These are phyloP conservation scores for Xerocomellus intermedius DNA, from an alignment of 768 basidiomycete genomes.

Conservation along the genomic window DNA sequence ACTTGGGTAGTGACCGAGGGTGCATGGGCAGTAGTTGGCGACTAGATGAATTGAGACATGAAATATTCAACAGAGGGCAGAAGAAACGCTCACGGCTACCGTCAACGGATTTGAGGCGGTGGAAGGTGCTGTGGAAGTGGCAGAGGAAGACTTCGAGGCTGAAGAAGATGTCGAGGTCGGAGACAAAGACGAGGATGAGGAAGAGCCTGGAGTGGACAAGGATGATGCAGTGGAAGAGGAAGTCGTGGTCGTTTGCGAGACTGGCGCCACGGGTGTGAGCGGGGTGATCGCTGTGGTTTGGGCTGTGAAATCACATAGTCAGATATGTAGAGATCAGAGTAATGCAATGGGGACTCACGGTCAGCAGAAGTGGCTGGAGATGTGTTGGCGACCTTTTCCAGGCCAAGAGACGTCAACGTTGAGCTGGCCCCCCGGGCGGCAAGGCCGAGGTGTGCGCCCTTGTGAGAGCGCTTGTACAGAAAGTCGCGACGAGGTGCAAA, in stretches of 20 bases:
- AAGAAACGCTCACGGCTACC: constrained; percentile 21
- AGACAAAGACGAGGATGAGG: constrained; percentile 10
- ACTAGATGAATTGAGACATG: background rate
- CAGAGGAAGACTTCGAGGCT: constrained; percentile 5
- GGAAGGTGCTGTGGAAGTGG: constrained; percentile 1
- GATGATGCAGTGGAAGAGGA: constrained; percentile 8
- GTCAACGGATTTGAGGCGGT: background rate
- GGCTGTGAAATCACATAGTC: constrained; percentile 2
- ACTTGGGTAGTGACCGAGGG: background rate
- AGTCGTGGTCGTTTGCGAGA: constrained; percentile 15
- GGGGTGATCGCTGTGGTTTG: background rate
- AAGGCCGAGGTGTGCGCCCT: constrained; percentile 5
- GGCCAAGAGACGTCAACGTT: too few relatives aligned
- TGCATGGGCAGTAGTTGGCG: background rate
- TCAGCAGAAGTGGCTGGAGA: background rate
- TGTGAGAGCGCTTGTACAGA: constrained; percentile 17
- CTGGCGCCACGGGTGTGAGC: background rate
- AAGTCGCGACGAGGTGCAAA: constrained; percentile 8
- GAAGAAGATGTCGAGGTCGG: background rate
- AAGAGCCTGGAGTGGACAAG: background rate
- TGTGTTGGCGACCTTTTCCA: background rate
- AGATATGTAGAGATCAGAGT: background rate
- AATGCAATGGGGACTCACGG: background rate
- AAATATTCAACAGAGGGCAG: background rate
- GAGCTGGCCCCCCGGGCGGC: constrained; percentile 7